phyloP scores from a whole-genome alignment of 352 stramenopile species.

The Lagenidium sp. region DNA sequence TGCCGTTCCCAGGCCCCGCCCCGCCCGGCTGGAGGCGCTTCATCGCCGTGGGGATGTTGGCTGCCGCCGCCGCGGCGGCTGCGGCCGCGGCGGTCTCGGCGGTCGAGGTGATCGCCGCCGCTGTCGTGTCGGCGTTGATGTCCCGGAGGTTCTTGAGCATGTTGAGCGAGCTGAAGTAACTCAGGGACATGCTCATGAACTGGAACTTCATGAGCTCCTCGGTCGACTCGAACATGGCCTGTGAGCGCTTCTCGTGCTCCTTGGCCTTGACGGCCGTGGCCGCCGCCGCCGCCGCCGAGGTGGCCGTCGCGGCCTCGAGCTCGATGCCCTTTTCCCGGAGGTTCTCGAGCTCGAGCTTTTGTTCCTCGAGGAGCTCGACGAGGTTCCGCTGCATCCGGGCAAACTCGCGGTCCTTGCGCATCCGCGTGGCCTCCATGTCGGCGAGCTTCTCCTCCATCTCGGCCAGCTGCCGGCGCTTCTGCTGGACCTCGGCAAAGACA shows the following conservation, averaged over 20 bases:
- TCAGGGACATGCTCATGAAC: conserved; percentile 95
- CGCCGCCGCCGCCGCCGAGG: conserved; percentile 83
- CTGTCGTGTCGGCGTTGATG: conserved; percentile 91
- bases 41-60: conserved; percentile 83
- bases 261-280: conserved; percentile 87
- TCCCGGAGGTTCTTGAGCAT: conserved; percentile 93
- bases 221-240: conserved; percentile 90
- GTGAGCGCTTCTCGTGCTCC: conserved; percentile 85
- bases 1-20: too few species aligned
- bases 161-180: conserved; percentile 93
- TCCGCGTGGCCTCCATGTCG: conserved; percentile 89
- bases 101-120: conserved; percentile 75
- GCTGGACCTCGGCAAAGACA: conserved; percentile 86
- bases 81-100: conserved; percentile 84
- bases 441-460: conserved; percentile 80
- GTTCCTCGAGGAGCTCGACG: conserved; percentile 91
- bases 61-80: conserved; percentile 75
- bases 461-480: conserved; percentile 75
- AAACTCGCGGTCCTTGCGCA: conserved; percentile 92
- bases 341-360: conserved; percentile 90
- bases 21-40: conserved; percentile 52
- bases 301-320: conserved; percentile 87
- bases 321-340: conserved; percentile 88
- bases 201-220: conserved; percentile 96
- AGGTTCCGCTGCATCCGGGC: conserved; percentile 87